phyloP scores from a whole-genome alignment of 202 grass and related monocot species.

The Hordeum pubiflorum region DNA sequence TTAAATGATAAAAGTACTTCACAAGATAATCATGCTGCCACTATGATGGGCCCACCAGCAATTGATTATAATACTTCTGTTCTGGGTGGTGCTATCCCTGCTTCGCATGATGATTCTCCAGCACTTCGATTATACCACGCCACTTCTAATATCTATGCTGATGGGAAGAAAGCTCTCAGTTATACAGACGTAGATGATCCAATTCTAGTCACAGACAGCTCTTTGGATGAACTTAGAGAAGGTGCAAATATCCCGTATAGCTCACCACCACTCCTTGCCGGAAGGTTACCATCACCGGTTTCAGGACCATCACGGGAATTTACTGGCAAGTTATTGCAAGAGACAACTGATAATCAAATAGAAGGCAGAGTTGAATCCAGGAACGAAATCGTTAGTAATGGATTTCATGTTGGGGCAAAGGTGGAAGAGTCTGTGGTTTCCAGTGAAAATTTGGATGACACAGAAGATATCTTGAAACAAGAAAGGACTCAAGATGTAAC shows the following conservation, averaged over 20 bases:
- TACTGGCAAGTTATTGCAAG: slow-evolving; percentile 30
- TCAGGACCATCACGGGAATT: slow-evolving; percentile 35
- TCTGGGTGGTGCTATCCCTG: slow-evolving; percentile 21
- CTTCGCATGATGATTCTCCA: slow-evolving; percentile 33
- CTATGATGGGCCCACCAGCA: slow-evolving; percentile 9
- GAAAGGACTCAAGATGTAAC: slow-evolving; percentile 26
- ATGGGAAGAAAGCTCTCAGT: slow-evolving; percentile 30
- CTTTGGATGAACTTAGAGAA: slow-evolving; percentile 18
- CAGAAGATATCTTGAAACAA: slow-evolving; percentile 25
- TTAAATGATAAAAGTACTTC: slow-evolving; percentile 54
- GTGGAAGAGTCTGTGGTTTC: slow-evolving; percentile 31
- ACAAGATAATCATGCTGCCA: slow-evolving; percentile 29
- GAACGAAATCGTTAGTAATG: slow-evolving; percentile 29
- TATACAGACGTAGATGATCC: slow-evolving; percentile 23
- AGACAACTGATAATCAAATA: slow-evolving; percentile 39
- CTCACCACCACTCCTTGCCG: slow-evolving; percentile 21
- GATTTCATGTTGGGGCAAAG: slow-evolving; percentile 32
- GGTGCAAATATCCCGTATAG: slow-evolving; percentile 17
- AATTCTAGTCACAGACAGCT: slow-evolving; percentile 22
- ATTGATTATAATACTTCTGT: slow-evolving; percentile 21
- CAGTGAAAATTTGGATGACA: slow-evolving; percentile 29
- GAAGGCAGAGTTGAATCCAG: slow-evolving; percentile 19
- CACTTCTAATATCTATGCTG: slow-evolving; percentile 39
- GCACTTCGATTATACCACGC: slow-evolving; percentile 42
- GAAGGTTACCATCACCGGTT: slow-evolving; percentile 30